Evolutionary conservation across 257 asterid genomes (phyloP).

Genomic region (Leptodermis oblonga): DNA sequence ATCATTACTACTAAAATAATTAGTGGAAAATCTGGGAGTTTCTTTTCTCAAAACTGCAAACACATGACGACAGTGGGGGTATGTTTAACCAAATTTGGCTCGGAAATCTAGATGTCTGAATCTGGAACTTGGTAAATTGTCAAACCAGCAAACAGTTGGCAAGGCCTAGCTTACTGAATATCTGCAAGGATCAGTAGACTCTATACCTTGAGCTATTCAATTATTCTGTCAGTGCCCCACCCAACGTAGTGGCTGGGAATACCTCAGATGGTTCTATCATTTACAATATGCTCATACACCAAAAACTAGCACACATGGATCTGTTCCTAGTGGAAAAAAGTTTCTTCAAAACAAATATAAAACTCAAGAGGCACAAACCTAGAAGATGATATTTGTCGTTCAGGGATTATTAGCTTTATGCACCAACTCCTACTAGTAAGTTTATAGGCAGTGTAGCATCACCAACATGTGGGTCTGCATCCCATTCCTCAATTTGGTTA

Average conservation of each 20-base stretch:
- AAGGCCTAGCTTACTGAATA: background rate
- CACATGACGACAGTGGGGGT: background rate
- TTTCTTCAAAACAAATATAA: background rate
- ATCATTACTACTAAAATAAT: too few species aligned
- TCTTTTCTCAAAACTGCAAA: background rate
- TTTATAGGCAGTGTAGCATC: constrained; percentile 22
- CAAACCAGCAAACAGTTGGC: constrained; percentile 1
- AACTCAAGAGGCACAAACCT: background rate
- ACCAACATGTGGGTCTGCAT: constrained; percentile 54
- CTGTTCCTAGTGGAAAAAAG: constrained; percentile 4
- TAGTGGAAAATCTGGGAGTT: background rate
- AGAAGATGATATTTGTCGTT: constrained; percentile 2
- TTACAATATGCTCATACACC: background rate
- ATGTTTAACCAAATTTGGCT: background rate
- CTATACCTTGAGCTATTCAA: background rate
- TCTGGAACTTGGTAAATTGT: background rate
- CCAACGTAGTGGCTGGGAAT: background rate
- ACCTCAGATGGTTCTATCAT: constrained; percentile 1
- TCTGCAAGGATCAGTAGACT: background rate
- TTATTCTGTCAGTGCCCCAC: background rate
- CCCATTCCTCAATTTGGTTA: constrained; percentile 32
- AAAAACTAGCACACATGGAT: constrained; percentile 13
- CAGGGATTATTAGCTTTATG: constrained; percentile 4
- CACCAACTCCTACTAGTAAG: constrained; percentile 23
- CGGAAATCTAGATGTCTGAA: background rate